These are phyloP conservation scores for Calonectria pauciramosa DNA, from an alignment of 2,329 filamentous ascomycete genomes.

Conservation along the genomic window DNA sequence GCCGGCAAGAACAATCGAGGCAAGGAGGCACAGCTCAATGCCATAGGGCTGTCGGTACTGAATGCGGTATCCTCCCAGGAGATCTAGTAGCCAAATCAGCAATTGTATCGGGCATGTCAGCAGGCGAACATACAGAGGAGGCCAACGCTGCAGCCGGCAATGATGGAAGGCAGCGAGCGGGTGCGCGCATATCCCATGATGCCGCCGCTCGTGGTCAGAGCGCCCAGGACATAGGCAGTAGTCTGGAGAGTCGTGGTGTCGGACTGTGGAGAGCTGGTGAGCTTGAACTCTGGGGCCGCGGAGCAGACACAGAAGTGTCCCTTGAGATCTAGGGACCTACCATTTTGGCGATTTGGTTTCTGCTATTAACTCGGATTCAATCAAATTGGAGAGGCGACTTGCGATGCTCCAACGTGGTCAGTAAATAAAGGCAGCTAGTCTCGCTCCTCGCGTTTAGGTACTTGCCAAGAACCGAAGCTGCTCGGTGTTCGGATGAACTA, in stretches of 20 bases:
- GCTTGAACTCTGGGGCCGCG: background rate
- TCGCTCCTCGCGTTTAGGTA: slow-evolving; percentile 23
- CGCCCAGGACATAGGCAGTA: slow-evolving; percentile 83
- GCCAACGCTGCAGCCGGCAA: slow-evolving; percentile 88
- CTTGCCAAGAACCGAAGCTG: slow-evolving; percentile 18
- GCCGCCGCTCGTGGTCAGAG: slow-evolving; percentile 88
- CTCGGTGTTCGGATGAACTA: slow-evolving; percentile 26
- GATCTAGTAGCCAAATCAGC: slow-evolving; percentile 63
- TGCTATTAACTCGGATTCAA: slow-evolving; percentile 10
- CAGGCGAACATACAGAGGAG: slow-evolving; percentile 63
- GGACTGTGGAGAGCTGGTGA: slow-evolving; percentile 24
- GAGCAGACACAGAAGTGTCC: background rate
- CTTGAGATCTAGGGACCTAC: slow-evolving; percentile 14
- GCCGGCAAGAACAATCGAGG: slow-evolving; percentile 86
- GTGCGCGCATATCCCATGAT: slow-evolving; percentile 89
- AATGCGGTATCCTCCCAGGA: slow-evolving; percentile 85
- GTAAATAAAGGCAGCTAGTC: slow-evolving; percentile 10
- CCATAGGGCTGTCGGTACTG: slow-evolving; percentile 83
- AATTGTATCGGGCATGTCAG: background rate
- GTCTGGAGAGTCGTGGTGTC: slow-evolving; percentile 51
- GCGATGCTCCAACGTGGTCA: slow-evolving; percentile 7
- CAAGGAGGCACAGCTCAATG: slow-evolving; percentile 88
- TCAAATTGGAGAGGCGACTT: background rate
- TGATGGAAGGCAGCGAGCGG: slow-evolving; percentile 87
- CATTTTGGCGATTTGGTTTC: slow-evolving; percentile 16